Evolutionary conservation across 2,329 filamentous ascomycete genomes (phyloP), one percentile per base, ranked within the genome.

Genomic region (Blumeria hordei): DNA sequence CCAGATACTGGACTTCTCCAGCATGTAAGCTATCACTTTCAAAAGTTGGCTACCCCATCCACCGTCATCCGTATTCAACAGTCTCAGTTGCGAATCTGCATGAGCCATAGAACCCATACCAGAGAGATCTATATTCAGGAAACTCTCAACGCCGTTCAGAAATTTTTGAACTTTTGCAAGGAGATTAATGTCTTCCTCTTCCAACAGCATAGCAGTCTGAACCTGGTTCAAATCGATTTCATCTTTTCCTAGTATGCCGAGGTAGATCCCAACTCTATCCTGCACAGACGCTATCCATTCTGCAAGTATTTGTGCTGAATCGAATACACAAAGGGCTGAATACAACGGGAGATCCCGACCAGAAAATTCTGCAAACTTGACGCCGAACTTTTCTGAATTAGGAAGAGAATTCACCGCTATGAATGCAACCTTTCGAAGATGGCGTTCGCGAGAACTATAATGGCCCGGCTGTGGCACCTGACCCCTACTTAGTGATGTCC

Each of bases 201-300:
- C 88, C 0, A 96, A 73, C 3, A 95, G 75, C 78, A 95, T 87
- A 56, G 94, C 83, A 1, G 82, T 86, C 2, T 88, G 87, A 7
- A 94, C 84, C 60, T 88, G 81, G 0, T 74, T 72, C 54, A 86
- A 74, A 62, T 95, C 87, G 36, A 92, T 77, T 0, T 83, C 76
- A 59, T 94, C 85, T 57, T 83, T 81, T 11, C 90, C 90, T 1
- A 96, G 74, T 6, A 95, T 79, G 4, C 90, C 90, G 6, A 96
- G 68, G 62, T 92, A 94, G 4, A 80, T 80, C 0, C 90, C 90
- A n/a, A 95, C 84, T 8, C 92, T 83, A 64, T 95, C 88, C 67
- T 98, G 92, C 3, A 96, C 78, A 1, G 88, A 92, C 5, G 85
- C 85, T 43, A 92, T 77, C 90, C 90, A 98, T 68, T 96, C 90